Evolutionary conservation across 1,284 basidiomycete species (phyloP).

Genomic region (Rhodotorula mucilaginosa): DNA sequence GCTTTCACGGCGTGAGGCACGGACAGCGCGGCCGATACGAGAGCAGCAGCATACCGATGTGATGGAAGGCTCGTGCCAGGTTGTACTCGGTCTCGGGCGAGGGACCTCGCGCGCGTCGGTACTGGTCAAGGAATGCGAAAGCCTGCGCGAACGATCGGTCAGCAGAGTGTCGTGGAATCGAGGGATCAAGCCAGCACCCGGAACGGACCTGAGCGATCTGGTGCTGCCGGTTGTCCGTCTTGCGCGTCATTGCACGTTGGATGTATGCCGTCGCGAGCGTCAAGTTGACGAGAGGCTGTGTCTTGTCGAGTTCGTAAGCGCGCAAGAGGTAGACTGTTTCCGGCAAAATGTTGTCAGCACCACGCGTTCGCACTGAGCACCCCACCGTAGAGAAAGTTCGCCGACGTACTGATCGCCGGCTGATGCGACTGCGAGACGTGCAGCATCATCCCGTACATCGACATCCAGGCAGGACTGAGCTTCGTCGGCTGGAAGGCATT

Average conservation of each 20-base stretch:
- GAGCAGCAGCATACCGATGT: conserved; percentile 62
- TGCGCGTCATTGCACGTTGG: conserved; percentile 85
- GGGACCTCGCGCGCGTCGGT: conserved; percentile 59
- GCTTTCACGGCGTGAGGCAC: conserved; percentile 1
- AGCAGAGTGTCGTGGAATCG: not conserved
- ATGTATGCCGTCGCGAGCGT: conserved; percentile 78
- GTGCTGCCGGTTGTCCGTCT: conserved; percentile 90
- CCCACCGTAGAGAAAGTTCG: not conserved
- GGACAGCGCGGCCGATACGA: conserved; percentile 6
- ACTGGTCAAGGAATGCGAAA: conserved; percentile 74
- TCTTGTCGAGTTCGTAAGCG: conserved; percentile 76
- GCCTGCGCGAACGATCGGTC: conserved; percentile 55
- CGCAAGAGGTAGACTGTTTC: conserved; percentile 76
- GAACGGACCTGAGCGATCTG: conserved; percentile 66
- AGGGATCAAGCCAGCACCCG: conserved; percentile 38
- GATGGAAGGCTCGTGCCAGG: conserved; percentile 84
- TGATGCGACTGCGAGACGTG: conserved; percentile 82
- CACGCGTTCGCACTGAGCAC: not conserved
- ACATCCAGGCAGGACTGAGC: conserved; percentile 68
- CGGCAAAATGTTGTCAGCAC: too few relatives aligned
- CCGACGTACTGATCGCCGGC: conserved; percentile 77
- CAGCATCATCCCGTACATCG: conserved; percentile 84
- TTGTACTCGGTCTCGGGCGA: conserved; percentile 79
- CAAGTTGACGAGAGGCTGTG: conserved; percentile 82
- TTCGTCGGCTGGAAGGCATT: conserved; percentile 58